These are phyloP conservation scores for Penicillium sp. DNA, from an alignment of 2,329 filamentous ascomycete genomes.

Conservation along the genomic window DNA sequence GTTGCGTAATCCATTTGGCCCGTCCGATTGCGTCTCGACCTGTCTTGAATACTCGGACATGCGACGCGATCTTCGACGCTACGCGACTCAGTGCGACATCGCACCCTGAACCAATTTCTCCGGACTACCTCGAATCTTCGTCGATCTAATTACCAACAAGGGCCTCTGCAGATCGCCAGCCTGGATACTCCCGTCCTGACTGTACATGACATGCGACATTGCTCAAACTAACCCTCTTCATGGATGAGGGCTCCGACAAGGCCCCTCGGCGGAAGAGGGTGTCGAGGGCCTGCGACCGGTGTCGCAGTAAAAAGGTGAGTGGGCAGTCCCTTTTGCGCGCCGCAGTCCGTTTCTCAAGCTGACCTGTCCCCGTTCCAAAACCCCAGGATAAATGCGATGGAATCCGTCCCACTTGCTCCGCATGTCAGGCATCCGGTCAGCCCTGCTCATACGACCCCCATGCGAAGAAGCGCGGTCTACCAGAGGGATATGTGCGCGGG, in stretches of 20 bases:
- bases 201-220: conserved; percentile 36
- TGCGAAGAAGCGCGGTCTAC: conserved; percentile 54
- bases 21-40: conserved; percentile 20
- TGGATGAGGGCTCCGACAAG: conserved; percentile 50
- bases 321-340: conserved; percentile 12
- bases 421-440: conserved; percentile 48
- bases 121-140: neutral
- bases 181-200: neutral
- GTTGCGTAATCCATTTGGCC: conserved; percentile 23
- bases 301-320: conserved; percentile 51
- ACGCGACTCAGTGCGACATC: neutral
- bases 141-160: neutral
- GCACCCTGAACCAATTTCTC: neutral
- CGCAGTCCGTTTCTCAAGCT: conserved; percentile 12
- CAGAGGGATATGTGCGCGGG: conserved; percentile 55
- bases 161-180: too few relatives aligned
- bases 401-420: conserved; percentile 50
- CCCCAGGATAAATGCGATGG: conserved; percentile 53
- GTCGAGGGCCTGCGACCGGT: conserved; percentile 54
- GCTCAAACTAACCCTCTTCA: conserved; percentile 38
- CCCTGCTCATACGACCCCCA: conserved; percentile 52
- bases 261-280: conserved; percentile 52
- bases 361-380: neutral
- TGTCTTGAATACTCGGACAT: conserved; percentile 5
- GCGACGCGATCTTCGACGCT: conserved; percentile 3